Evolutionary conservation across 495 filamentous ascomycete genomes (phyloP), one percentile per base, ranked within the genome.

Genomic region (Lichina pygmaea): DNA sequence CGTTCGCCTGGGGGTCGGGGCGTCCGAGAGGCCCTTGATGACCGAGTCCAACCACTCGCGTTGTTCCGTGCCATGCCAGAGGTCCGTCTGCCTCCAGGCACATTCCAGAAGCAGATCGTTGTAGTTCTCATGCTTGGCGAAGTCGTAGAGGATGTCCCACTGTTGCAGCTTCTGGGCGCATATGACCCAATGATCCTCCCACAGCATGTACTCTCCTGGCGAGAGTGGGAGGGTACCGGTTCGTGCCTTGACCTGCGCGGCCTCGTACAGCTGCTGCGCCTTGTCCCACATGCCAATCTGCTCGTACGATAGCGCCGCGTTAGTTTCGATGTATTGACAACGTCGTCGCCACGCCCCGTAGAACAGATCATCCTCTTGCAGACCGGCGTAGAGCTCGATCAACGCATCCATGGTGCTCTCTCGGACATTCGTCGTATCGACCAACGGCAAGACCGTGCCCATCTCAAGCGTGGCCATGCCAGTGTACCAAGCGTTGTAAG

Each of bases 261-360:
- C 75, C 55, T 99, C 91, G 59, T 94, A 99, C 62, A 93, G 77
- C 51, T 78, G 74, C 58, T 95, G 91, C 10, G 91, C 81, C 55
- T 93, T 93, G 50, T 94, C 89, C 89, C 91, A 99, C 78, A 94
- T 92, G 24, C 91, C 91, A 53, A 89, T 86, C 55, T 99, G 91
- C 60, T 99, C 91, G 52, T 92, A 99, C 0, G 91, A 99, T 8
- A 99, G 62, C 0, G 85, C 91, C 24, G 86, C 78, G 52, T 95
- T 99, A 9, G 86, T 94, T 61, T 95, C 91, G 6, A 94, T 75
- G 53, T 89, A 99, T 52, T 89, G 80, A 55, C 82, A 91, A 37
- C 91, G 76, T 38, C 91, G 76, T 46, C 91, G 76, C 91, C 91
- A 99, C 12, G 85, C 86, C 6, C 91, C 91, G 48, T 95, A 95